phyloP scores from a whole-genome alignment of 108 stramenopile species.

The Cafeteria roenbergensis region DNA sequence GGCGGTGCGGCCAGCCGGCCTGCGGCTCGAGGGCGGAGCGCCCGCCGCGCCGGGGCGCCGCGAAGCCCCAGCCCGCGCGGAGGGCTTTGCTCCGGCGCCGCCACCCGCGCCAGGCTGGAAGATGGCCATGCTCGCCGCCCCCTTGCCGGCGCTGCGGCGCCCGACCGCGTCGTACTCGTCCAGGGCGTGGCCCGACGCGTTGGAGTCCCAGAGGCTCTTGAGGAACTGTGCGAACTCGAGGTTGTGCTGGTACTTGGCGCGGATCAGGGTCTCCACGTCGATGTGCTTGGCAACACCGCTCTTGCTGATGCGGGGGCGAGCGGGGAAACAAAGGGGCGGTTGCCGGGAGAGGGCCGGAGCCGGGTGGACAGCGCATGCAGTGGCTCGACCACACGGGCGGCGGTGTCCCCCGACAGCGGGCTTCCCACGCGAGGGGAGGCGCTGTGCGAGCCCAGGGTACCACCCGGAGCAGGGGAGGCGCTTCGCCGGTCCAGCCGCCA shows the following conservation, averaged over 20 bases:
- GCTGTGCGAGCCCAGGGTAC: no score
- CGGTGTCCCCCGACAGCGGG: no score
- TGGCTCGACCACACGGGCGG: no score
- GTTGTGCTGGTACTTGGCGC: conserved; percentile 91
- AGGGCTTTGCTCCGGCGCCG: not conserved
- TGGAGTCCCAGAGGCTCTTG: conserved; percentile 77
- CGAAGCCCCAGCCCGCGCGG: not conserved
- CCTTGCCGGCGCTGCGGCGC: conserved; percentile 69
- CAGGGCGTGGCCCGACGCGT: conserved; percentile 26
- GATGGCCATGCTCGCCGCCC: conserved; percentile 21
- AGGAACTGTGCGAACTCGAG: conserved; percentile 97
- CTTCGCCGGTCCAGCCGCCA: no score
- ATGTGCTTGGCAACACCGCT: no score
- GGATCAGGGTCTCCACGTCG: conserved; percentile 63
- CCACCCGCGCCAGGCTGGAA: not conserved
- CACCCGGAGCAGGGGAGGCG: no score
- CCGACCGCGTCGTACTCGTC: conserved; percentile 75
- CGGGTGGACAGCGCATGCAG: no score
- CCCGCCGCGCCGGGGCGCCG: conserved; percentile 3
- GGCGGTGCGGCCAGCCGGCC: conserved; percentile 20
- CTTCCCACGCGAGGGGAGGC: no score
- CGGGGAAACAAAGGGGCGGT: no score
- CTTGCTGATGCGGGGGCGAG: no score
- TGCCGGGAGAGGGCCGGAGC: no score
- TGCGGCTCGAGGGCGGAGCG: not conserved